Percentiles rank a stretch among this genome's conserved stretches.
Evolutionary conservation across 441 rosid species (phyloP).

Genomic region (Dalechampia spathulata): DNA sequence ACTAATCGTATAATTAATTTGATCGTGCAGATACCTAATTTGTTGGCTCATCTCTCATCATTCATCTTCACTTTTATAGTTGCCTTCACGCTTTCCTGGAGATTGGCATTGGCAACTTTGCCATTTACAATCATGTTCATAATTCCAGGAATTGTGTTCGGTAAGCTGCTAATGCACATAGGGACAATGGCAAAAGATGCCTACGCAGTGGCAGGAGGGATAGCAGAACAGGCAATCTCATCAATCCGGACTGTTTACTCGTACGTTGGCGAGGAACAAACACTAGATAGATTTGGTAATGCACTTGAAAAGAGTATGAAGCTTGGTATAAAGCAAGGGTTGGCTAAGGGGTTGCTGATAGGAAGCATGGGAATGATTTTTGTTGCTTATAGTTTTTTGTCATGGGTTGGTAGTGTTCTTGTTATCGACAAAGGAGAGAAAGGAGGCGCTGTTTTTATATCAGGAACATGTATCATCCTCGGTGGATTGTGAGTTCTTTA

Average conservation of each 20-base stretch:
- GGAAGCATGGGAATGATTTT: conserved; percentile 67
- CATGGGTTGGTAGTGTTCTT: conserved; percentile 52
- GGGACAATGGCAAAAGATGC: conserved; percentile 40
- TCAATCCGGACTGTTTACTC: conserved; percentile 56
- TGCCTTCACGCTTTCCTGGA: conserved; percentile 45
- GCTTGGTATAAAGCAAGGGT: conserved; percentile 48
- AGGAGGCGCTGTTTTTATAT: conserved; percentile 43
- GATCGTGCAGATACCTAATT: conserved; percentile 41
- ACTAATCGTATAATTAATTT: background rate
- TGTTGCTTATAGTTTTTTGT: conserved; percentile 53
- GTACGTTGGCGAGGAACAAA: conserved; percentile 48
- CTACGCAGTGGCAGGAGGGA: conserved; percentile 52
- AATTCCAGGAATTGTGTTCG: conserved; percentile 42
- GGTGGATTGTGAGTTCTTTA: conserved; percentile 50
- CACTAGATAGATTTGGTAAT: conserved; percentile 30
- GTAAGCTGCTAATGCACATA: conserved; percentile 46
- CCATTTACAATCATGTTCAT: conserved; percentile 47
- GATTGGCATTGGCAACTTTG: conserved; percentile 41
- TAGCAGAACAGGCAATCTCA: conserved; percentile 63
- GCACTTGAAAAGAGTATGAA: conserved; percentile 40
- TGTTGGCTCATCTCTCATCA: conserved; percentile 37
- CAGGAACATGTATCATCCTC: conserved; percentile 47
- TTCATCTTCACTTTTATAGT: conserved; percentile 40
- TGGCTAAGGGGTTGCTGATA: conserved; percentile 52
- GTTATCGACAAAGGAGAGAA: conserved; percentile 48